Evolutionary conservation across 1,284 basidiomycete genomes (phyloP).

Genomic region (Apiotrichum montevideense): DNA sequence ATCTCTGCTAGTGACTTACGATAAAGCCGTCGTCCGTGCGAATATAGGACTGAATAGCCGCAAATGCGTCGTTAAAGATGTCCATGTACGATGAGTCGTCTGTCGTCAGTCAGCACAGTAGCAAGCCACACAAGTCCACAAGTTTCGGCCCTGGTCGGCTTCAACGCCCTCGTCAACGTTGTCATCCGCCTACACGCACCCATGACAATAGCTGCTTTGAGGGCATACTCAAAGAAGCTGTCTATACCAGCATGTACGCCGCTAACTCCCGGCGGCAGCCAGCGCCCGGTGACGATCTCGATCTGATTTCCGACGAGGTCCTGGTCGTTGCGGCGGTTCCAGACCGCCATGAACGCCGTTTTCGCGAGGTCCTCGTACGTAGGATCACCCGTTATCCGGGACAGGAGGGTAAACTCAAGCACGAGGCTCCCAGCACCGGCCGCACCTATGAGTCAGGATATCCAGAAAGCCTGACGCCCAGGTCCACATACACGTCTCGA

Average conservation of each 20-base stretch:
- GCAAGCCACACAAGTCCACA: too few relatives aligned
- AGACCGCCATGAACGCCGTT: constrained; percentile 79
- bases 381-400: constrained; percentile 76
- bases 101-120: constrained; percentile 33
- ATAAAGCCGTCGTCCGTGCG: constrained; percentile 77
- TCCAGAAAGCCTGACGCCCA: too few relatives aligned
- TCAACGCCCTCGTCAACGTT: background rate
- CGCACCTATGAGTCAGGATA: constrained; percentile 51
- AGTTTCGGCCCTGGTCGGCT: too few relatives aligned
- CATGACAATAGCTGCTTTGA: constrained; percentile 66
- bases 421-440: constrained; percentile 88
- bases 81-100: constrained; percentile 82
- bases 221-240: constrained; percentile 82
- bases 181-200: constrained; percentile 51
- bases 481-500: constrained; percentile 38
- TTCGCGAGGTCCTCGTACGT: constrained; percentile 63
- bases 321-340: constrained; percentile 77
- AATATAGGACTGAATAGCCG: constrained; percentile 80
- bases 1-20: constrained; percentile 51
- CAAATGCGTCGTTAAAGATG: constrained; percentile 81
- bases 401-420: constrained; percentile 84
- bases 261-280: constrained; percentile 60
- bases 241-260: constrained; percentile 87
- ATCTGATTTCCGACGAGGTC: constrained; percentile 83
- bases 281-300: constrained; percentile 55